Percentiles rank a stretch among this genome's conserved stretches.
Evolutionary conservation across 2,329 filamentous ascomycete species (phyloP).

Genomic region (Aspergillus brasiliensis): DNA sequence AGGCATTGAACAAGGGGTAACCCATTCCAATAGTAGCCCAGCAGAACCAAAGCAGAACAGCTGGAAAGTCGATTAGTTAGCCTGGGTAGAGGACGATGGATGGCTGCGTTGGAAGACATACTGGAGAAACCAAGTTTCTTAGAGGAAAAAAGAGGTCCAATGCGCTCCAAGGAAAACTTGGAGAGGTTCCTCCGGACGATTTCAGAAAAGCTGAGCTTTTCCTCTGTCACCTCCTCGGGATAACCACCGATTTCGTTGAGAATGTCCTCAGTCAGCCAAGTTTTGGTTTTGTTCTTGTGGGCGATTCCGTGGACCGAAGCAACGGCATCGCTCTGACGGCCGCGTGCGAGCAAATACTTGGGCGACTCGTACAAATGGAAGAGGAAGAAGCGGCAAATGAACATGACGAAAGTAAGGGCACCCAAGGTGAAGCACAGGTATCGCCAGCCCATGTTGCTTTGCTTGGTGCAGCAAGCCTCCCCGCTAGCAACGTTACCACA

Average conservation of each 20-base stretch:
- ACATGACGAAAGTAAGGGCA: conserved; percentile 73
- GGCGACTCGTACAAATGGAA: conserved; percentile 85
- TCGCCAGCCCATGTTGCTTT: conserved; percentile 72
- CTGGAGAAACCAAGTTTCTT: conserved; percentile 53
- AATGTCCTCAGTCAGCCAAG: conserved; percentile 74
- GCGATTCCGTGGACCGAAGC: conserved; percentile 79
- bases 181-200: conserved; percentile 63
- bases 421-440: conserved; percentile 73
- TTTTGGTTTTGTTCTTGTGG: conserved; percentile 66
- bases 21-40: conserved; percentile 85
- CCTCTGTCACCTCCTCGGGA: conserved; percentile 43
- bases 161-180: conserved; percentile 67
- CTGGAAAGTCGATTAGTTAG: conserved; percentile 24
- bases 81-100: conserved; percentile 50
- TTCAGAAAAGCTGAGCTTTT: conserved; percentile 46
- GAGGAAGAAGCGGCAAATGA: conserved; percentile 73
- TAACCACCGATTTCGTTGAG: conserved; percentile 58
- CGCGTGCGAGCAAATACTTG: conserved; percentile 76
- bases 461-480: conserved; percentile 47
- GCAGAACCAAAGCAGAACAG: conserved; percentile 68
- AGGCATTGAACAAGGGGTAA: conserved; percentile 86
- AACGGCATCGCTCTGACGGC: conserved; percentile 76
- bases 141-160: conserved; percentile 63
- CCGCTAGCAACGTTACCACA: conserved; percentile 33
- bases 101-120: conserved; percentile 46